These are phyloP conservation scores for Acacia pycnantha DNA, from an alignment of 331 rosid species.

Conservation along the genomic window DNA sequence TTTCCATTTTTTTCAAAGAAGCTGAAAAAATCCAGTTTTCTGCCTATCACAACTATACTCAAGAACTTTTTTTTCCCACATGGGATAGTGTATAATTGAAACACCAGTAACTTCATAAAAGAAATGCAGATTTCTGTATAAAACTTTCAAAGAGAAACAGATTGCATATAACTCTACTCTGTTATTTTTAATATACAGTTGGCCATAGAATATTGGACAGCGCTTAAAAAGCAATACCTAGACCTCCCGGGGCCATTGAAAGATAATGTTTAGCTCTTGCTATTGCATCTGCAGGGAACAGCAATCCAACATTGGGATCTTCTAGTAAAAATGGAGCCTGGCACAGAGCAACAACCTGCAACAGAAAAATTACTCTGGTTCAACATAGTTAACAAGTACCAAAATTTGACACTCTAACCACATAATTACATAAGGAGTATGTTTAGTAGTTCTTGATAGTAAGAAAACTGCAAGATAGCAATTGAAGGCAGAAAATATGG, in stretches of 20 bases:
- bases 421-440: conserved; percentile 3
- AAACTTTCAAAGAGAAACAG: neutral
- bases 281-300: conserved; percentile 93
- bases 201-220: conserved; percentile 2
- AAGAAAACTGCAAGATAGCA: neutral
- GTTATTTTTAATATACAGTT: neutral
- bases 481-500: neutral
- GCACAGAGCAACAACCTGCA: conserved; percentile 95
- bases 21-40: neutral
- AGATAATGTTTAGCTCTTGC: conserved; percentile 77
- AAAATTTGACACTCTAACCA: neutral
- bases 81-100: neutral
- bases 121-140: neutral
- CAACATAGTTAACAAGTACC: neutral
- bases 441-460: neutral
- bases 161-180: neutral
- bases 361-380: conserved; percentile 22
- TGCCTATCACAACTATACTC: neutral
- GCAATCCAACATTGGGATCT: conserved; percentile 87
- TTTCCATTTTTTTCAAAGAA: neutral
- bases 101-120: neutral
- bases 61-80: neutral
- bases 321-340: conserved; percentile 97
- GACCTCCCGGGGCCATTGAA: conserved; percentile 77
- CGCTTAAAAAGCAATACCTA: conserved; percentile 53